Conservation (phyloP, 495 filamentous ascomycete genomes). For the Talaromyces liani region DNA sequence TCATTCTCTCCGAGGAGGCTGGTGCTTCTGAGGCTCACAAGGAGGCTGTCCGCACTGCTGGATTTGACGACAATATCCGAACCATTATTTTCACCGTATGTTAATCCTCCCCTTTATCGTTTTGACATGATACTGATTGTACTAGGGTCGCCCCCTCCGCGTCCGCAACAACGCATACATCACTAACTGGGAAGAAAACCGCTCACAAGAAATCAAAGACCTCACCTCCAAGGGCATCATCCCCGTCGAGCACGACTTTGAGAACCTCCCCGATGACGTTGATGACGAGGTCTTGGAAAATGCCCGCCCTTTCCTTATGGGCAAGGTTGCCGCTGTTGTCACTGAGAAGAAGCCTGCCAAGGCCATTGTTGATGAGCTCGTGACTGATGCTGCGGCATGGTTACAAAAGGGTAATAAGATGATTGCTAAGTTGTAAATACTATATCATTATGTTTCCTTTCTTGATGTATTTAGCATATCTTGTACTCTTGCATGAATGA, state of each 20-base stretch:
- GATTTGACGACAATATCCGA: slow-evolving; percentile 89
- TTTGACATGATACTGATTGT: slow-evolving; percentile 15
- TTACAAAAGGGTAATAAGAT: slow-evolving; percentile 60
- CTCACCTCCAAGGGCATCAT: slow-evolving; percentile 82
- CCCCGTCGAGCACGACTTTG: slow-evolving; percentile 89
- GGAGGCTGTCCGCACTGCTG: slow-evolving; percentile 86
- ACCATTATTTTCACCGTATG: slow-evolving; percentile 93
- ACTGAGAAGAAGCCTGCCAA: slow-evolving; percentile 91
- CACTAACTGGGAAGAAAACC: slow-evolving; percentile 90
- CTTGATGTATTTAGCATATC: not conserved
- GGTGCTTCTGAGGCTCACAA: slow-evolving; percentile 92
- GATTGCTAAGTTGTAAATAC: slow-evolving; percentile 56
- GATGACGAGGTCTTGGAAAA: slow-evolving; percentile 82
- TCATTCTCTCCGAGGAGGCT: slow-evolving; percentile 89
- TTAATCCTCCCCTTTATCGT: not conserved
- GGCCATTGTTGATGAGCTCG: slow-evolving; percentile 90
- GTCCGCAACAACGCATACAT: slow-evolving; percentile 93
- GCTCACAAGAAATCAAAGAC: slow-evolving; percentile 79
- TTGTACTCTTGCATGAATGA: not conserved
- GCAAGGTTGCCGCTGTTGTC: slow-evolving; percentile 88
- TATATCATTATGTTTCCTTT: not conserved
- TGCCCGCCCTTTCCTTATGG: slow-evolving; percentile 90
- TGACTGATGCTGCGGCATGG: slow-evolving; percentile 67
- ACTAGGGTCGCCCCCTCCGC: slow-evolving; percentile 76
- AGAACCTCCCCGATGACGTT: slow-evolving; percentile 65